Evolutionary conservation across 2,329 filamentous ascomycete species (phyloP).

Genomic region (Colletotrichum melonis): DNA sequence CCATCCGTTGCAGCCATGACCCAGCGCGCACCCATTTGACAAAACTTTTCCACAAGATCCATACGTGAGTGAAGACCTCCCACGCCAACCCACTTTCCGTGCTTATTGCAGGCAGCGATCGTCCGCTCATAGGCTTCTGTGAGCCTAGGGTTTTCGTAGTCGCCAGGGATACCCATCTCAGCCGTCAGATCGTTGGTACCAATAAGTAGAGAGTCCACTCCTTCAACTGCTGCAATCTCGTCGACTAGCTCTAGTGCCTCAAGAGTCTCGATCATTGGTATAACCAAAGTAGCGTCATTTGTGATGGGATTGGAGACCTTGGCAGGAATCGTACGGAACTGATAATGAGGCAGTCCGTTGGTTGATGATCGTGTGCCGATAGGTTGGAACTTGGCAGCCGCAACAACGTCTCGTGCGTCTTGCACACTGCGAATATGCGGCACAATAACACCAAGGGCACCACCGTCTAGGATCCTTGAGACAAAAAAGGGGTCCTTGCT

Average conservation of each 20-base stretch:
- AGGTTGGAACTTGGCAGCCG: conserved; percentile 50
- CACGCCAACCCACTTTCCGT: conserved; percentile 52
- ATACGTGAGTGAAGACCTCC: conserved; percentile 52
- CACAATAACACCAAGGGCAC: conserved; percentile 53
- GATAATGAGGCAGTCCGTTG: conserved; percentile 48
- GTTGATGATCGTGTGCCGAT: conserved; percentile 49
- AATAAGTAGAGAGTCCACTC: conserved; percentile 54
- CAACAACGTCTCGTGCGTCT: conserved; percentile 49
- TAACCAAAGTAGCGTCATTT: conserved; percentile 50
- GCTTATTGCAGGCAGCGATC: conserved; percentile 50
- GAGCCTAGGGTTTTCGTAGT: conserved; percentile 48
- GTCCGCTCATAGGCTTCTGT: conserved; percentile 46
- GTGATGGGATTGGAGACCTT: conserved; percentile 46
- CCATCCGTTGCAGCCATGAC: conserved; percentile 45
- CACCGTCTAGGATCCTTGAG: conserved; percentile 51
- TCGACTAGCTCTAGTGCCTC: conserved; percentile 51
- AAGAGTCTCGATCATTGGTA: conserved; percentile 56
- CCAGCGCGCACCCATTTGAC: conserved; percentile 40
- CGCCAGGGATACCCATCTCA: conserved; percentile 55
- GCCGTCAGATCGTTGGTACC: conserved; percentile 57
- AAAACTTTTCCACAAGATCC: conserved; percentile 52
- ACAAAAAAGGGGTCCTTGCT: conserved; percentile 52
- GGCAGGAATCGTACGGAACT: conserved; percentile 48
- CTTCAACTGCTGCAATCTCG: conserved; percentile 50
- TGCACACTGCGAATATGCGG: conserved; percentile 52